These are phyloP conservation scores for Albifimbria verrucaria DNA, from an alignment of 2,329 filamentous ascomycete genomes.

Conservation along the genomic window DNA sequence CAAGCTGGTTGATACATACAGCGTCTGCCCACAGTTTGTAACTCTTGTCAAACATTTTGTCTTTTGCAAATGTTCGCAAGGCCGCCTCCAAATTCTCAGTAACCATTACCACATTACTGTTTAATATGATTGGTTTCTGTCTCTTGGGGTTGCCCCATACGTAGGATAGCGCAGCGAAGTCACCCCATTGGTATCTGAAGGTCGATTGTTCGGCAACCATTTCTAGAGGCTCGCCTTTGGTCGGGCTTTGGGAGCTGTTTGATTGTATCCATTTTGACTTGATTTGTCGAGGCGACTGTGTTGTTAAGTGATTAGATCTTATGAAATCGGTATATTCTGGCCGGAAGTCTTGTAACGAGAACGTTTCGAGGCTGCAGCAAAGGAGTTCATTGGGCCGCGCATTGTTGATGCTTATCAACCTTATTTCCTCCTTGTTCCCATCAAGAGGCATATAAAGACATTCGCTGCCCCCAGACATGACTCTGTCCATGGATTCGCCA, in stretches of 20 bases:
- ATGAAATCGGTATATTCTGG: background rate
- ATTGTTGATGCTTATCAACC: background rate
- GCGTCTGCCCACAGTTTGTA: background rate
- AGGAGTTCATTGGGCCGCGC: background rate
- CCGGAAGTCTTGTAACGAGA: background rate
- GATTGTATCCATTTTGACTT: background rate
- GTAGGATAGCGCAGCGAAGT: background rate
- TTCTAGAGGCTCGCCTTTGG: background rate
- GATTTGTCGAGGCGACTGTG: background rate
- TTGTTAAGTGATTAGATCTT: background rate
- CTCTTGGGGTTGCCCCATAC: background rate
- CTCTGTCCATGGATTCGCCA: too few relatives aligned
- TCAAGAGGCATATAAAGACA: background rate
- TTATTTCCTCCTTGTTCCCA: background rate
- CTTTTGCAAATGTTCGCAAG: background rate
- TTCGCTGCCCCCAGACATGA: too few relatives aligned
- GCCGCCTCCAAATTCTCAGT: background rate
- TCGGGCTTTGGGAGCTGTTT: background rate
- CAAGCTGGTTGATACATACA: background rate
- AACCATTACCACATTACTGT: background rate
- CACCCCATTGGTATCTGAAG: background rate
- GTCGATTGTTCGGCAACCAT: background rate
- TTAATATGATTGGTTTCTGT: background rate
- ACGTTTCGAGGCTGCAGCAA: background rate
- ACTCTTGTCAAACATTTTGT: background rate